Evolutionary conservation across 192 early-diverging fungal genomes (phyloP).

Genomic region (Coemansia sp.): DNA sequence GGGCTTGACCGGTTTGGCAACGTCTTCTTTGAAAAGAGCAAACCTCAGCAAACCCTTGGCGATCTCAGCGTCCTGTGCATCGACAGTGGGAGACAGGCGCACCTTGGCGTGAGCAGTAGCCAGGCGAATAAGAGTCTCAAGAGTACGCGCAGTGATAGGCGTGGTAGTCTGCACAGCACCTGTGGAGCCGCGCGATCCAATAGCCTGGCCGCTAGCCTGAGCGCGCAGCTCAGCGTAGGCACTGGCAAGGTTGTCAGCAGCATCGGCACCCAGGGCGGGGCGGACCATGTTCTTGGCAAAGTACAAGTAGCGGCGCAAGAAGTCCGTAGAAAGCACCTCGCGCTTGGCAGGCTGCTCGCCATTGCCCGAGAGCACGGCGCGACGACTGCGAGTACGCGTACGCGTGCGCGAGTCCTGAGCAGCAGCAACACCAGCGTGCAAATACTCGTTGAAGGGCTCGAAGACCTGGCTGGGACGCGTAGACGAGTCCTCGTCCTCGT

Average conservation of each 20-base stretch:
- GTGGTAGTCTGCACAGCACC: slow-evolving; percentile 81
- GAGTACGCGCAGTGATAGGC: slow-evolving; percentile 96
- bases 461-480: slow-evolving; percentile 70
- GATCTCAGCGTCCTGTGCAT: slow-evolving; percentile 80
- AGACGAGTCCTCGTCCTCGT: slow-evolving; percentile 53
- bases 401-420: slow-evolving; percentile 16
- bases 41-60: slow-evolving; percentile 82
- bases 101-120: slow-evolving; percentile 96
- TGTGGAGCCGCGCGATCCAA: slow-evolving; percentile 47
- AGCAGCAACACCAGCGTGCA: slow-evolving; percentile 73
- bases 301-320: slow-evolving; percentile 94
- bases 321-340: slow-evolving; percentile 78
- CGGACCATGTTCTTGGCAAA: slow-evolving; percentile 87
- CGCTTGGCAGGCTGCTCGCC: slow-evolving; percentile 41
- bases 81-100: slow-evolving; percentile 77
- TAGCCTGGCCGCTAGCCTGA: slow-evolving; percentile 57
- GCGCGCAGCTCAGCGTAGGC: slow-evolving; percentile 84
- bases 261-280: slow-evolving; percentile 78
- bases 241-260: slow-evolving; percentile 78
- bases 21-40: slow-evolving; percentile 86
- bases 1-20: slow-evolving; percentile 49
- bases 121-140: slow-evolving; percentile 96
- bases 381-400: slow-evolving; percentile 29
- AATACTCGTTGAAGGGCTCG: slow-evolving; percentile 82
- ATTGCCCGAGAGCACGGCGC: slow-evolving; percentile 18